Base-by-base conservation (phyloP, 2,329 filamentous ascomycete genomes). In the Aciculosporium take region DNA sequence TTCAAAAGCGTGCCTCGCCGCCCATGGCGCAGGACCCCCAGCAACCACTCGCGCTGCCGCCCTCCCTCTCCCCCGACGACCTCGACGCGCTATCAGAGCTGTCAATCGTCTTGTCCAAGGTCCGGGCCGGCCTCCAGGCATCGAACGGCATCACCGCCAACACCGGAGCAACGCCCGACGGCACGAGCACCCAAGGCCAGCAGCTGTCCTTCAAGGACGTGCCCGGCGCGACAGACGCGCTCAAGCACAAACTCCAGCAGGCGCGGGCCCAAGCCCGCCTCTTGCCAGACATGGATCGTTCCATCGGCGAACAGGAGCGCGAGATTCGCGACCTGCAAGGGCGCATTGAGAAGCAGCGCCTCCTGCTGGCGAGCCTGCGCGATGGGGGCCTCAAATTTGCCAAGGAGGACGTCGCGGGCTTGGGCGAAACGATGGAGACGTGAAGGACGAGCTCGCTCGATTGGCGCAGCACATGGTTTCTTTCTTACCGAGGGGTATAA, bases 81-180 rank as follows among this genome's bases (percentile, higher is more conserved):
- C 85, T 95, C 64, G 88, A 94, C 66, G 76, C 86, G 51, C 74
- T 94, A 41, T 85, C 87, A 21, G 78, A 87, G 54, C 76, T 95
- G 41, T 80, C 85, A 54, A 71, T 78, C 45, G 76, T 94, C 50
- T 76, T 95, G 46, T 69, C 77, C 49, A 83, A 84, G 39, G 73
- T 95, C 15, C 76, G 83, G 50, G 56, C 60, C 29, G 68, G 65
- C 13, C 61, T 66, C 51, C 51, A 65, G 54, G 57, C 63, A 35
- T 59, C 60, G 9, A 52, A 63, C 30, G 57, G 64, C 40, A 55
- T 64, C 37, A 59, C 61, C 34, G 55, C 59, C 4, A 62, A 59
- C 40, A 57, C 58, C 5, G 63, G 60, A 37, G 59, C 57, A 39
- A 64, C 65, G 31, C 54, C 58, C 43, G 53, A 52, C 29, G 61